phyloP scores from a whole-genome alignment of 108 stramenopile genomes.

The Nannochloropsis gaditana region DNA sequence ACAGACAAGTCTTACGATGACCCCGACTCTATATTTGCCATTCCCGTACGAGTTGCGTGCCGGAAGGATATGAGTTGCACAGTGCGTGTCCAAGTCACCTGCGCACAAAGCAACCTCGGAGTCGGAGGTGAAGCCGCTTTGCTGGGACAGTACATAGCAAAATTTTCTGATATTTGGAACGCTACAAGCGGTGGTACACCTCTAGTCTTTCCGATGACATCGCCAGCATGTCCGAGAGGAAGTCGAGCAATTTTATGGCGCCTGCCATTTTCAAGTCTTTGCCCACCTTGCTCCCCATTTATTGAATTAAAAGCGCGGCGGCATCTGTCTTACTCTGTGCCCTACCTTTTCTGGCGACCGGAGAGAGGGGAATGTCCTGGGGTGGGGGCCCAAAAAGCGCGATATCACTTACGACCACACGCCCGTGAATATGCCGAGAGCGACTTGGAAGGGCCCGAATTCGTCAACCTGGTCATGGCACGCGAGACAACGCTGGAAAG shows the following conservation, averaged over 20 bases:
- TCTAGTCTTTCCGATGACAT: neutral
- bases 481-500: neutral
- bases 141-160: neutral
- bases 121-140: neutral
- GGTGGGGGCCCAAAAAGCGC: neutral
- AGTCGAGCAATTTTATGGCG: neutral
- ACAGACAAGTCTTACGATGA: slow-evolving; percentile 15
- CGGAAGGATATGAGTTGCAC: neutral
- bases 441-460: neutral
- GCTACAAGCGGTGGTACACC: neutral
- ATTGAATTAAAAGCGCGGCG: neutral
- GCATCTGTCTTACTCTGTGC: neutral
- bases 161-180: neutral
- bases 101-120: neutral
- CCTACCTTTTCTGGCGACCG: neutral
- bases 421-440: neutral
- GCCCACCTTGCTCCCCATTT: neutral
- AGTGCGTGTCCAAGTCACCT: neutral
- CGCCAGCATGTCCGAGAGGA: neutral
- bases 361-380: neutral
- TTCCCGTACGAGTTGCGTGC: neutral
- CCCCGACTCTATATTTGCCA: slow-evolving; percentile 15
- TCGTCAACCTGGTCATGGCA: neutral
- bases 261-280: neutral
- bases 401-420: neutral